Evolutionary conservation across 2,329 filamentous ascomycete genomes (phyloP).

Genomic region (Pestalotiopsis sp.): DNA sequence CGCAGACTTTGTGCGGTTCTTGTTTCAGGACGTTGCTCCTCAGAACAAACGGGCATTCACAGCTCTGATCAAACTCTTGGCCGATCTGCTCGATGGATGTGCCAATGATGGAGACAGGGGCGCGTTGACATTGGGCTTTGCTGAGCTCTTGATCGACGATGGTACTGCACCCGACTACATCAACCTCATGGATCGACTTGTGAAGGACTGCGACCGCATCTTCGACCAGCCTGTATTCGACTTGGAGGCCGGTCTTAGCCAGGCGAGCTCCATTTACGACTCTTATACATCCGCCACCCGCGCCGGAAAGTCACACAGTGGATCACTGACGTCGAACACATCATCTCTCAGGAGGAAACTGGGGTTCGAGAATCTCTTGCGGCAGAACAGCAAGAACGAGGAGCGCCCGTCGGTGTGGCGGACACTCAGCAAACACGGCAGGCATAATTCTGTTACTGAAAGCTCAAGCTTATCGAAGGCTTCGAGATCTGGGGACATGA

Average conservation of each 20-base stretch:
- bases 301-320: constrained; percentile 64
- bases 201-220: constrained; percentile 87
- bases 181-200: constrained; percentile 83
- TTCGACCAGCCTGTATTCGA: constrained; percentile 64
- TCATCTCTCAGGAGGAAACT: constrained; percentile 86
- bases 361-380: constrained; percentile 74
- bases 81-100: constrained; percentile 86
- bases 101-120: constrained; percentile 90
- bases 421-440: constrained; percentile 81
- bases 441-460: constrained; percentile 59
- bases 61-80: constrained; percentile 81
- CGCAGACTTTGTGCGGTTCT: constrained; percentile 67
- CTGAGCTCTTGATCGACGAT: constrained; percentile 80
- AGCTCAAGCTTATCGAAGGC: constrained; percentile 67
- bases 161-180: constrained; percentile 82
- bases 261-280: constrained; percentile 55
- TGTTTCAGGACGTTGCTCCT: constrained; percentile 69
- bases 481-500: constrained; percentile 77
- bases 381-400: constrained; percentile 77
- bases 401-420: constrained; percentile 80
- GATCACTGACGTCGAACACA: constrained; percentile 81
- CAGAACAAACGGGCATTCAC: constrained; percentile 79
- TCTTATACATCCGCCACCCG: constrained; percentile 63
- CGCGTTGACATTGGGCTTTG: constrained; percentile 84
- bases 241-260: constrained; percentile 40